phyloP scores from a whole-genome alignment of 2,329 filamentous ascomycete genomes.

The Cadophora luteo-olivacea region DNA sequence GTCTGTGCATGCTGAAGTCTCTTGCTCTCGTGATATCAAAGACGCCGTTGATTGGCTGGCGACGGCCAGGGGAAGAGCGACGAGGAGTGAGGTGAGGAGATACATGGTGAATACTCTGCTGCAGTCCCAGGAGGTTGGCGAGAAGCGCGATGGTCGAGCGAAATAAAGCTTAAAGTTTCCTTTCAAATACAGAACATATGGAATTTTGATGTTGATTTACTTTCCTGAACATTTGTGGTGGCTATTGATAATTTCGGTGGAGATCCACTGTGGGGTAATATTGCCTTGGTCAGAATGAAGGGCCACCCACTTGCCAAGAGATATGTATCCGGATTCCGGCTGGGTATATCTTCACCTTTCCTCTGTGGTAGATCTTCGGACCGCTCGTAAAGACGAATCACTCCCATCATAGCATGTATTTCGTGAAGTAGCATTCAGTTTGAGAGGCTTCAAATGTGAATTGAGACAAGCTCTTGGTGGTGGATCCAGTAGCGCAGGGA shows the following conservation, averaged over 20 bases:
- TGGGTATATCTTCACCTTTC: conserved; percentile 1
- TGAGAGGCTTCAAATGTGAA: too few relatives aligned
- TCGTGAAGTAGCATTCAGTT: too few relatives aligned
- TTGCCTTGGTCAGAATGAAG: not conserved
- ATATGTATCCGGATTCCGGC: not conserved
- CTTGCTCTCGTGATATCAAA: not conserved
- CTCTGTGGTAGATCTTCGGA: too few relatives aligned
- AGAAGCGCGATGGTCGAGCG: not conserved
- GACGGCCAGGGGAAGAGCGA: not conserved
- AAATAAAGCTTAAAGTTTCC: not conserved
- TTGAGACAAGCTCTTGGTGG: too few relatives aligned
- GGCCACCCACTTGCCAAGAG: not conserved
- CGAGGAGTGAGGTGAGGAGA: too few relatives aligned
- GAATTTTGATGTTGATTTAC: not conserved
- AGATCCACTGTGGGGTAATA: not conserved
- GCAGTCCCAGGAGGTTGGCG: not conserved
- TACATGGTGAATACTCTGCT: not conserved
- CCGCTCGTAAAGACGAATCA: too few relatives aligned
- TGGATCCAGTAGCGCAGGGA: too few relatives aligned
- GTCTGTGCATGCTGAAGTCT: conserved; percentile 9
- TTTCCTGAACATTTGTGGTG: not conserved
- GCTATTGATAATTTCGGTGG: not conserved
- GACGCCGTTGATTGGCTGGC: not conserved
- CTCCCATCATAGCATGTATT: too few relatives aligned
- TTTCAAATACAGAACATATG: not conserved